Evolutionary conservation across 176 grass and related monocot genomes (phyloP), one percentile per base, ranked within the genome.

Genomic region (Neostapfia colusana): DNA sequence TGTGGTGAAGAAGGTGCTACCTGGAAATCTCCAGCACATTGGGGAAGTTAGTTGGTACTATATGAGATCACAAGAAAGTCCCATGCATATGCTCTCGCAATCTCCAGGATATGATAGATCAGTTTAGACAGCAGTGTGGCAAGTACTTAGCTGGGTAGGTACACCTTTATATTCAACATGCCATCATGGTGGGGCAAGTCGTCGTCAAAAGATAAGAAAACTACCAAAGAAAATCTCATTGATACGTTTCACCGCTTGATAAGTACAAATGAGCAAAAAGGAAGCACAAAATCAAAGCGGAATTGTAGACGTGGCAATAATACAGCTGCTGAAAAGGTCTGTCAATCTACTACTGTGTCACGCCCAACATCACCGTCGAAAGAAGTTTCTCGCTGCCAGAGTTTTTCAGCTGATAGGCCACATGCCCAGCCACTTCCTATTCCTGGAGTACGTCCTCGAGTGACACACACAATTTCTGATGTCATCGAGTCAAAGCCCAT

Each of bases 171-270:
- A 75, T 69, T 85, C 85, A 86, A 82, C 56, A 98, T 98, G 95
- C 89, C 91, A 81, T 63, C 89, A 77, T 88, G 91, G 91, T 98
- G 95, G 91, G 74, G 87, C 13, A 98, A 90, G 77, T 98, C 88
- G 67, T 90, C 87, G 0, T 94, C 95, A 57, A 94, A 94, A 85
- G 95, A 98, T 82, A 98, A 92, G 82, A 98, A 98, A 87, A 94
- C 75, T 28, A 84, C 91, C 41, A 98, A 98, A 69, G 95, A 92
- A 85, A 98, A 98, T 61, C 28, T 98, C n/a, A 85, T 98, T 0
- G 89, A 92, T 77, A 92, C 91, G 70, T 86, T 98, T 61, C 95
- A 98, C 73, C 87, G 89, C 12, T 86, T 98, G 21, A 92, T 98
- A 83, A 94, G 82, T 85, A 68, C 91, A 58, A 81, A 85, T 69